Evolutionary conservation across 176 grass and related monocot genomes (phyloP).

Genomic region (Musa beccarii): DNA sequence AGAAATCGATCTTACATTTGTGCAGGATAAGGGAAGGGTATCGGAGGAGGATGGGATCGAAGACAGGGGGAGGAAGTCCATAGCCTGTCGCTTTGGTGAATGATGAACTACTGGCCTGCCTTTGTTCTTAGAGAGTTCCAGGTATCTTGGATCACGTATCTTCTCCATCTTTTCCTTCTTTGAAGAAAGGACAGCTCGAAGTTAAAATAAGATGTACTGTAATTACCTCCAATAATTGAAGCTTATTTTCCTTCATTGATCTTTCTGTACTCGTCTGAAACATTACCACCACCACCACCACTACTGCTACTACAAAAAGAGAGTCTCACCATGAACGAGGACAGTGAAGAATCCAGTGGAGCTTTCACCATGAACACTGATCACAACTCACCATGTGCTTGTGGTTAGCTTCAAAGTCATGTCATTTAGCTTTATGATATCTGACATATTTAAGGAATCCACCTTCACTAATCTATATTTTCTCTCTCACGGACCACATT

Average conservation of each 20-base stretch:
- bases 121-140: neutral
- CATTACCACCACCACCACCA: neutral
- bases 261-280: neutral
- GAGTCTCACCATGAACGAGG: neutral
- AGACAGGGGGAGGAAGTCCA: neutral
- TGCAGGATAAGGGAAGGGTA: slow-evolving; percentile 1
- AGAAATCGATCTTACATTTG: neutral
- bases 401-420: no score
- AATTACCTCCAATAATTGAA: no score
- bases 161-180: neutral
- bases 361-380: neutral
- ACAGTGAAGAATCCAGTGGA: neutral
- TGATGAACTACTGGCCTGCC: neutral
- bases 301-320: no score
- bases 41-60: neutral
- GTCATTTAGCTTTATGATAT: no score
- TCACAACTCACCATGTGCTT: no score
- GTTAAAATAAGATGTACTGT: neutral
- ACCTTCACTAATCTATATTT: no score
- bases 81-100: neutral
- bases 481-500: no score
- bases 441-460: no score
- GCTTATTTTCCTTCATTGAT: neutral
- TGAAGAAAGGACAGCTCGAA: neutral
- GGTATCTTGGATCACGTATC: neutral